Base-by-base conservation (phyloP, 805 yeast genomes). In the Teunomyces tritomae region DNA sequence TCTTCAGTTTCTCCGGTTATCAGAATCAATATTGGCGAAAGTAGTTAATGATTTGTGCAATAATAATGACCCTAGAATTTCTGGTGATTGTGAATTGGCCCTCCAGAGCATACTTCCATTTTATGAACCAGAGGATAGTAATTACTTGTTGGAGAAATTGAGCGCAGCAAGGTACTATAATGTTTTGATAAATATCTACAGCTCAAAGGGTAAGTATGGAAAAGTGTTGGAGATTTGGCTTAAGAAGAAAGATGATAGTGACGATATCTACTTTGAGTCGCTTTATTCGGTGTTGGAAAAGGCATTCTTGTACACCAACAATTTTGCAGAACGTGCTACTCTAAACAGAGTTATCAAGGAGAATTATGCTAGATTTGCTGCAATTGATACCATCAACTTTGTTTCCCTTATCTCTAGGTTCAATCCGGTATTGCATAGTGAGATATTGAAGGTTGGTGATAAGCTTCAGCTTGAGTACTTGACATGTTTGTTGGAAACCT, bases 1-100 rank as follows among this genome's bases (percentile, higher is more conserved):
- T 62, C 74, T 80, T 9, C 99, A 92, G 64, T 91, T 88, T 52
- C 75, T 92, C 8, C 74, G 89, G 39, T 63, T 94, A 1, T 78
- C 90, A 0, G 94, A 84, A 47, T 70, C 80, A 1, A 66, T 73
- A 2, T 60, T 87, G 36, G 76, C 77, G 5, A 60, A 64, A 3
- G 67, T 85, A 0, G 67, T 86, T 24, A 65, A 72, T 3, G 65
- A 63, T 3, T 65, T 90, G 30, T 84, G 88, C 55, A 54, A 69
- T 14, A 68, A 62, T 43, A 56, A 67, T 11, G 63, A 62, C 8
- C 54, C 52, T 1, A 58, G 57, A 1, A 52, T 74, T 43, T 73
- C 69, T 45, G 76, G 71, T 26, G 92, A 87, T 49, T 80, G 88
- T 55, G 92, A 92, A 60, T 71, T 86, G 39, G 91, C 96, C 9